Percentiles rank a stretch among this genome's conserved stretches.
Conservation (phyloP, 345 rosid genomes). For the Noccaea bulbosa region DNA sequence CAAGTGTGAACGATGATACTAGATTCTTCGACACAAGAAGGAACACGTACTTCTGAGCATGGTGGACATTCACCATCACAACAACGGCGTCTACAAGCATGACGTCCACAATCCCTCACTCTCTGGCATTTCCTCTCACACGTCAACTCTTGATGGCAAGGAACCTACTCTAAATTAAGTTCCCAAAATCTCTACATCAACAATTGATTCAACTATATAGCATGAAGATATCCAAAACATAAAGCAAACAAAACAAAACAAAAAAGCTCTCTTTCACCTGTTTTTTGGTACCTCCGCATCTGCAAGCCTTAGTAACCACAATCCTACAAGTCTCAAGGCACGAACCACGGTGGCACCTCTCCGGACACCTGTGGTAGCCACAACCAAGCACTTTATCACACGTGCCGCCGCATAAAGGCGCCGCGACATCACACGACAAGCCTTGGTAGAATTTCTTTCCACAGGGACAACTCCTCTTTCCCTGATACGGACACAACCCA, state of each 20-base stretch:
- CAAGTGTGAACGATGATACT: conserved; percentile 1
- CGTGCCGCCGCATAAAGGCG: conserved; percentile 79
- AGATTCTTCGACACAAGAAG: conserved; percentile 19
- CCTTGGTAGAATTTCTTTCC: conserved; percentile 78
- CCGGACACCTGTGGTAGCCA: conserved; percentile 78
- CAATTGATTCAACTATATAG: background rate
- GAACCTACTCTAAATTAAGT: conserved; percentile 59
- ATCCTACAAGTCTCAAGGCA: conserved; percentile 88
- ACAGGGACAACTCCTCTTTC: conserved; percentile 90
- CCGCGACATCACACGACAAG: conserved; percentile 70
- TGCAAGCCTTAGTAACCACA: conserved; percentile 69
- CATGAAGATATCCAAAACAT: conserved; percentile 1
- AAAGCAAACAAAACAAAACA: background rate
- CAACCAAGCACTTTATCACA: conserved; percentile 80
- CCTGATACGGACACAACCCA: conserved; percentile 79
- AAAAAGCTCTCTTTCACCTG: conserved; percentile 59
- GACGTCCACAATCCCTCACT: conserved; percentile 84
- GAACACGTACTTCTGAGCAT: conserved; percentile 69
- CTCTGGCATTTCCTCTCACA: conserved; percentile 89
- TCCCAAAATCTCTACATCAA: conserved; percentile 33
- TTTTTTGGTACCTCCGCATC: conserved; percentile 80
- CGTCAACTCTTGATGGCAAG: conserved; percentile 91
- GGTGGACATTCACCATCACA: conserved; percentile 95
- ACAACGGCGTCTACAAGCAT: conserved; percentile 91
- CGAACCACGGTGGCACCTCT: conserved; percentile 79